Base-by-base conservation (phyloP, 1,284 basidiomycete species). In the Termitomyces sp. region DNA sequence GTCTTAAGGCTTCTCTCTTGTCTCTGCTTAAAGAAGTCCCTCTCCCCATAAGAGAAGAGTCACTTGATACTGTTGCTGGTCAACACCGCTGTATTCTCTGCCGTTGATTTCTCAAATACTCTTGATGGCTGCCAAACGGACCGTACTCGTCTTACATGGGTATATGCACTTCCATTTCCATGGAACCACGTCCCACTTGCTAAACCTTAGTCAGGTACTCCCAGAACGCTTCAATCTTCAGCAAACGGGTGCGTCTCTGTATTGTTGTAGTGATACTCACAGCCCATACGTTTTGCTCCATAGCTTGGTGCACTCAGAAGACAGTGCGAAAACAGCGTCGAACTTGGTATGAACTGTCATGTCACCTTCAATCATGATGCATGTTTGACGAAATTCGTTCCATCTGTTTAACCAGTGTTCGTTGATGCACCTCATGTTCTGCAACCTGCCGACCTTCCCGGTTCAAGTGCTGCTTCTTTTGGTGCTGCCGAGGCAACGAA, bases 171-270 rank as follows among this genome's bases (percentile, higher is more conserved):
- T 54, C 19, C 12, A n/a, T 38, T 43, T 54, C 19, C 12, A 4
- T 3, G 38, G 26, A 58, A 46, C 40, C 17, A 13, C 21, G n/a
- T 39, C 36, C 24, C 33, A 9, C 24, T 28, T 3, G 33, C 52
- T 50, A 3, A 59, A 17, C 28, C 3, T 30, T 64, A 15, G 59
- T 71, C 58, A 93, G 92, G 19, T 92, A 89, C 67, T 83, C 90
- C 5, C 92, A 94, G 68, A 94, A 90, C 63, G 88, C 84, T 3
- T 73, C 64, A 50, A 86, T 92, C 61, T 89, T 93, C 70, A 86
- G 79, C 65, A 93, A 90, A 73, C 80, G 90, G 68, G 92, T 90
- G 56, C 63, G 81, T 69, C 28, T 17, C 15, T 17, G 30, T 19
- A n/a, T 12, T 7, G 13, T 12, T 12, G 36, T 28, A 17, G 17